A percentile compares a stretch with the other conserved stretches of the same genome.
These are phyloP conservation scores for Deinandra increscens DNA, from an alignment of 129 eudicot genomes.

Conservation along the genomic window DNA sequence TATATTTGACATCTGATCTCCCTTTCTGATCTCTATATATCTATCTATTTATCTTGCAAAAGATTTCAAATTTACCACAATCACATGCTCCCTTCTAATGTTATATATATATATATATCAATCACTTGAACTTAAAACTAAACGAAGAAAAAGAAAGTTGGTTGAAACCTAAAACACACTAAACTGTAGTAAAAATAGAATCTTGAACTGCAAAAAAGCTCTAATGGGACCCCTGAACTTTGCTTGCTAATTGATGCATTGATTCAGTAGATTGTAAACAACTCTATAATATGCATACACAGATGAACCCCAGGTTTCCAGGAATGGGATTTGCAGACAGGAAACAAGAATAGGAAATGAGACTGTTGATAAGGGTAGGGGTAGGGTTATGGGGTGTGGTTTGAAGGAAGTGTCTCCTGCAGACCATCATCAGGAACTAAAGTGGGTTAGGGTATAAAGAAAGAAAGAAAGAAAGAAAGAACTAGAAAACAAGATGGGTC, in stretches of 20 bases:
- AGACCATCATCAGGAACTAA: constrained; percentile 30
- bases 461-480: too few relatives aligned
- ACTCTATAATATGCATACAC: constrained; percentile 25
- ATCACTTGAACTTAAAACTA: constrained; percentile 1
- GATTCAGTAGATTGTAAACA: constrained; percentile 29
- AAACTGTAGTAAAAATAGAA: constrained; percentile 23
- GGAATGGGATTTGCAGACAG: constrained; percentile 24
- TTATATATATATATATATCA: too few relatives aligned
- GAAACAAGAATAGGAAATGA: constrained; percentile 12
- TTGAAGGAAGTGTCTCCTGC: constrained; percentile 32
- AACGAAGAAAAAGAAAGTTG: constrained; percentile 1
- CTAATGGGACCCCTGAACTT: constrained; percentile 28
- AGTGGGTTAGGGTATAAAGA: too few relatives aligned
- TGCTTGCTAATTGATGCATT: constrained; percentile 14
- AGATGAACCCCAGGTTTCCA: constrained; percentile 29
- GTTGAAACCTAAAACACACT: constrained; percentile 21
- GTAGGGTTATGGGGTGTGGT: constrained; percentile 11
- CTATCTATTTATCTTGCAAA: constrained; percentile 1
- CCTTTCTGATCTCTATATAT: constrained; percentile 19
- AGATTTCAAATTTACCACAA: neutral
- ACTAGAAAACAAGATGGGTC: constrained; percentile 30
- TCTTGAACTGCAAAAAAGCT: constrained; percentile 26
- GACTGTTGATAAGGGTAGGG: constrained; percentile 10
- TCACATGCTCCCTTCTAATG: too few relatives aligned
- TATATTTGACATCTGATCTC: constrained; percentile 13